These are phyloP conservation scores for Galerina marginata DNA, from an alignment of 768 basidiomycete species.

Conservation along the genomic window DNA sequence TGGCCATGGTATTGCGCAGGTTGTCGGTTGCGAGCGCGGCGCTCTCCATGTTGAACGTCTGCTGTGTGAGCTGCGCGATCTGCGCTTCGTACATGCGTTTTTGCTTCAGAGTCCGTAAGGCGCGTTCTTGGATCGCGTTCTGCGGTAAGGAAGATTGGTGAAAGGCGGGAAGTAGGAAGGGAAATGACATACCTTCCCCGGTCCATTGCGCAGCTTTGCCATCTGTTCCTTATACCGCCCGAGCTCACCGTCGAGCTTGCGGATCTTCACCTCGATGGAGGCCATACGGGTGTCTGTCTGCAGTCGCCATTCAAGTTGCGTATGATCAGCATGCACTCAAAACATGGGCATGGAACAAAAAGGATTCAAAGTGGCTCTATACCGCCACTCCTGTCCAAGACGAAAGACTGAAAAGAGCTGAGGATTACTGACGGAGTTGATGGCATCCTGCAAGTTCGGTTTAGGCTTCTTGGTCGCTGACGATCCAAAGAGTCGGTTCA, in stretches of 20 bases:
- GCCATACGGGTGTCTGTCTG: slow-evolving; percentile 89
- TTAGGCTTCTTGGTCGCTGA: slow-evolving; percentile 83
- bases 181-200: slow-evolving; percentile 78
- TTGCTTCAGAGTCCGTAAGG: slow-evolving; percentile 90
- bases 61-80: slow-evolving; percentile 88
- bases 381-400: background rate
- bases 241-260: slow-evolving; percentile 95
- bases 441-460: slow-evolving; percentile 90
- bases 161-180: background rate
- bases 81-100: slow-evolving; percentile 96
- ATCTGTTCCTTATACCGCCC: slow-evolving; percentile 94
- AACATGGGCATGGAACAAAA: no score
- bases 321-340: background rate
- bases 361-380: no score
- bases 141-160: slow-evolving; percentile 33
- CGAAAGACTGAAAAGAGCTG: background rate
- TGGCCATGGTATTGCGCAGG: slow-evolving; percentile 97
- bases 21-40: slow-evolving; percentile 97
- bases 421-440: slow-evolving; percentile 67
- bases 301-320: background rate
- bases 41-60: slow-evolving; percentile 98
- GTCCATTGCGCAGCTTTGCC: slow-evolving; percentile 90
- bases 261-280: slow-evolving; percentile 94
- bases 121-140: slow-evolving; percentile 94
- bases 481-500: slow-evolving; percentile 88